phyloP scores from a whole-genome alignment of 768 basidiomycete species.

The Rhizopogon roseolus region DNA sequence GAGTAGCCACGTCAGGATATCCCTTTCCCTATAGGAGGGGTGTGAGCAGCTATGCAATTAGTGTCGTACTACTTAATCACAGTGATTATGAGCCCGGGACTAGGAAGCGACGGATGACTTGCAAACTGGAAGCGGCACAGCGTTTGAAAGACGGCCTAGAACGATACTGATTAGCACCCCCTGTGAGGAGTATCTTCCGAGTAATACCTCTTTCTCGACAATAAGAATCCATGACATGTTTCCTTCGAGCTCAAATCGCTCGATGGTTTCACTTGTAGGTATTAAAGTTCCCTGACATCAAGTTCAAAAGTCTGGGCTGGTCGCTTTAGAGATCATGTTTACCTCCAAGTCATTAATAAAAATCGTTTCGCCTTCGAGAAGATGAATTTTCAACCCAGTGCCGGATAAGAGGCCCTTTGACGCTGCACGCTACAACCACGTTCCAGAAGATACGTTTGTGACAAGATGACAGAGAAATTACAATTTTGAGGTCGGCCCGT shows the following conservation, averaged over 20 bases:
- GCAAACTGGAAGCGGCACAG: slow-evolving; percentile 59
- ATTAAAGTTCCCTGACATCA: slow-evolving; percentile 63
- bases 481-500: slow-evolving; percentile 78
- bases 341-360: slow-evolving; percentile 58
- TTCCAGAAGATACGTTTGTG: slow-evolving; percentile 5
- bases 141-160: slow-evolving; percentile 93
- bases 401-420: slow-evolving; percentile 87
- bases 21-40: slow-evolving; percentile 75
- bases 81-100: slow-evolving; percentile 74
- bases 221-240: slow-evolving; percentile 74
- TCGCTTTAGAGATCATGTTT: neutral
- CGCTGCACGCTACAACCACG: slow-evolving; percentile 62
- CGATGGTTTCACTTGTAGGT: slow-evolving; percentile 71
- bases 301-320: neutral
- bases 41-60: slow-evolving; percentile 4
- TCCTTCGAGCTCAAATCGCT: slow-evolving; percentile 49
- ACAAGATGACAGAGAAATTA: slow-evolving; percentile 20
- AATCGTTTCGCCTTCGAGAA: slow-evolving; percentile 51
- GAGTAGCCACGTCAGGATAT: slow-evolving; percentile 91
- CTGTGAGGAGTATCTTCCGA: neutral
- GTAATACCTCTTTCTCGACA: slow-evolving; percentile 86
- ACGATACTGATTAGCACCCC: neutral
- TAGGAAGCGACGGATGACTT: slow-evolving; percentile 43
- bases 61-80: slow-evolving; percentile 32
- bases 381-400: slow-evolving; percentile 49